Evolutionary conservation across 2,329 filamentous ascomycete genomes (phyloP), one percentile per base, ranked within the genome.

Genomic region (Thielaviopsis cerberus): DNA sequence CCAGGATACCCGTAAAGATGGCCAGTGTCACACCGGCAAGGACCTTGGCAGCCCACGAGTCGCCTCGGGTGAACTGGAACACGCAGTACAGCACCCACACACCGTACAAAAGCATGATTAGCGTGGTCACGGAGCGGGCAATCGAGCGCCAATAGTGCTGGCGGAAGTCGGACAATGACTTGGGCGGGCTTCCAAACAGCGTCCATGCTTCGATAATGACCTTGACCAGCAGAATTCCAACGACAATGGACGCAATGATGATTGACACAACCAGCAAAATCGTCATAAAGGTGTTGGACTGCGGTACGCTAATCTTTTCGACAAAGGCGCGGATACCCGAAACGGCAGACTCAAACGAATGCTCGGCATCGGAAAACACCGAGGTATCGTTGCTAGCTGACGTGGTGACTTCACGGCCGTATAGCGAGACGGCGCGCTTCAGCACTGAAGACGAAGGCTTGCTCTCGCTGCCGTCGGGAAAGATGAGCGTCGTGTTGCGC

Each of bases 121-220:
- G 76, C 63, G 87, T 86, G 51, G 89, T 94, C 66, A 97, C 86
- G 17, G 89, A 85, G 61, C 91, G 87, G 52, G 85, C 87, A 68
- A 98, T 84, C 58, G 89, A 82, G 63, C 87, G 86, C 92, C 92
- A 97, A 75, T 97, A 97, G 69, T 94, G 87, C 72, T 94, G 86
- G 63, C 92, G 86, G 79, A 97, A 97, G 52, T 85, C 83, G 17
- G 81, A 74, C 59, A 97, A 78, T 37, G 79, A 78, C 67, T 88
- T 77, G 13, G 92, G 90, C 67, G 97, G 94, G 61, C 75, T 87
- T 63, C 86, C 89, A 63, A 87, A 91, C n/a, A 96, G 74, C 17
- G 89, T 85, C 88, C 91, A 96, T 45, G 81, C 75, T 71, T 97
- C 92, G 55, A 98, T 79, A 55, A 96, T 81, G 59, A 94, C 82